A percentile compares a stretch with the other conserved stretches of the same genome.
Conservation (phyloP, 768 basidiomycete genomes). For the Trametes punicea region DNA sequence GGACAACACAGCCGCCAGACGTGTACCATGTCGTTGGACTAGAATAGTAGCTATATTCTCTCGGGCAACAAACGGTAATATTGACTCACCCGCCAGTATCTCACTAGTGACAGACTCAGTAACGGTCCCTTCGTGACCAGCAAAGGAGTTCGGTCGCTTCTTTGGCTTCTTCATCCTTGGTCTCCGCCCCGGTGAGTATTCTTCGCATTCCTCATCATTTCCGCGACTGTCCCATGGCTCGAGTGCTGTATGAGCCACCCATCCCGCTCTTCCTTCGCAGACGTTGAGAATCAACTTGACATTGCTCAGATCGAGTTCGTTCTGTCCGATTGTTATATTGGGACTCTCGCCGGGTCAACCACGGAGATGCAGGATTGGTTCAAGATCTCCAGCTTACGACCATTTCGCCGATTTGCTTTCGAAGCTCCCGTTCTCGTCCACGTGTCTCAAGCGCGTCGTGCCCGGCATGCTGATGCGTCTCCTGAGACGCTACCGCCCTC, state of each 20-base stretch:
- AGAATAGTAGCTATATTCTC: neutral
- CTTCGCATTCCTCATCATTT: slow-evolving; percentile 5
- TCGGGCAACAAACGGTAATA: too few species aligned
- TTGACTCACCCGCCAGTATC: too few species aligned
- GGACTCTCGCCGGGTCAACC: neutral
- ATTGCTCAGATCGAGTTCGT: neutral
- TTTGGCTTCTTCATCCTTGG: neutral
- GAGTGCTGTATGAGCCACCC: neutral
- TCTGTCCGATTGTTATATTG: neutral
- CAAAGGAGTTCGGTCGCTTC: neutral
- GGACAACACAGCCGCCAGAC: neutral
- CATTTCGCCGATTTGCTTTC: slow-evolving; percentile 1
- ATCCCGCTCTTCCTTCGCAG: neutral
- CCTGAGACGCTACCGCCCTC: neutral
- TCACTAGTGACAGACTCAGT: too few species aligned
- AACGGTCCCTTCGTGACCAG: too few species aligned
- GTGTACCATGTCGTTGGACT: slow-evolving; percentile 2
- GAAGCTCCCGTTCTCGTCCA: neutral
- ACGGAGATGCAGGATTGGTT: neutral
- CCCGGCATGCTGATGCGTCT: neutral
- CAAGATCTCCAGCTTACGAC: neutral
- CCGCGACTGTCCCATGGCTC: slow-evolving; percentile 6
- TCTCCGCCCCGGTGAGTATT: neutral
- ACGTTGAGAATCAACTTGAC: neutral
- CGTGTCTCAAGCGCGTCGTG: neutral